Conservation (phyloP, 2,329 filamentous ascomycete species). For the Boeremia lycopersici region DNA sequence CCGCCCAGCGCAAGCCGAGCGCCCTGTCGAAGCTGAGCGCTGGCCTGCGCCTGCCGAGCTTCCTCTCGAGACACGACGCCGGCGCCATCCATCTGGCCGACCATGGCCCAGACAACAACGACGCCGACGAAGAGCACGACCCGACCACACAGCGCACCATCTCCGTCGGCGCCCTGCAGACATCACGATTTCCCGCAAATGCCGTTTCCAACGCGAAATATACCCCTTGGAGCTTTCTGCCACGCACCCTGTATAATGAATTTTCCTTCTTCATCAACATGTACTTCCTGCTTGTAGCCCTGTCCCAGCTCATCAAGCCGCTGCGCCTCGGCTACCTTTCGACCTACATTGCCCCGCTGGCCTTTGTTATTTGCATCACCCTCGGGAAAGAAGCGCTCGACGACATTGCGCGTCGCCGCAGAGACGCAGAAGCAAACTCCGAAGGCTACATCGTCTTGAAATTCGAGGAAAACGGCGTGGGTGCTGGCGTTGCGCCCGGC, state of each 20-base stretch:
- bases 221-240: slow-evolving; percentile 91
- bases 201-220: slow-evolving; percentile 97
- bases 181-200: slow-evolving; percentile 83
- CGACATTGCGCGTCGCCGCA: slow-evolving; percentile 81
- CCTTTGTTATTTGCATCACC: slow-evolving; percentile 89
- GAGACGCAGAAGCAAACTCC: slow-evolving; percentile 93
- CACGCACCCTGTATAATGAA: slow-evolving; percentile 94
- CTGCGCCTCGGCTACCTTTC: slow-evolving; percentile 92
- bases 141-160: slow-evolving; percentile 76
- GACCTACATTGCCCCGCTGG: slow-evolving; percentile 90
- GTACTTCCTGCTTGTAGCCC: slow-evolving; percentile 93
- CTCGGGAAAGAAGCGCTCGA: slow-evolving; percentile 95
- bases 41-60: slow-evolving; percentile 68
- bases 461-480: slow-evolving; percentile 65
- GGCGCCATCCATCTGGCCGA: slow-evolving; percentile 35
- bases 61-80: slow-evolving; percentile 56
- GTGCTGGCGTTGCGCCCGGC: slow-evolving; percentile 42
- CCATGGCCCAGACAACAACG: slow-evolving; percentile 46
- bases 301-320: slow-evolving; percentile 89
- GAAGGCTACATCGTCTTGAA: slow-evolving; percentile 81
- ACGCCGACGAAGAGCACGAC: slow-evolving; percentile 55
- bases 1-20: slow-evolving; percentile 33
- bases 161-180: slow-evolving; percentile 74
- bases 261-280: slow-evolving; percentile 99
- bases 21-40: slow-evolving; percentile 57